Evolutionary conservation across 2,329 filamentous ascomycete species (phyloP).

Genomic region (Setomelanomma holmii): DNA sequence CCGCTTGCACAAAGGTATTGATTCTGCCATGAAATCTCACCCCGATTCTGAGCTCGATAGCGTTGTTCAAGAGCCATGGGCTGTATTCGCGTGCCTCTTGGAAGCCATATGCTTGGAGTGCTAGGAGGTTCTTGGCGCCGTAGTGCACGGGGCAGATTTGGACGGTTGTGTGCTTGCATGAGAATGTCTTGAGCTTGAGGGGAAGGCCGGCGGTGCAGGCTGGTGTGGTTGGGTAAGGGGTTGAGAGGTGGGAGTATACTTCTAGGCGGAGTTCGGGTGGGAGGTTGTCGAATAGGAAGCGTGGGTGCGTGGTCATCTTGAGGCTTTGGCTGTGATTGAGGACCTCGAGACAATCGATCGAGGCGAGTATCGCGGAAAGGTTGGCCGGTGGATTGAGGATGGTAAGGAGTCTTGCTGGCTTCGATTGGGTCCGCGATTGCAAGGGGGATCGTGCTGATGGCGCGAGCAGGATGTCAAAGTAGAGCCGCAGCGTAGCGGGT

Average conservation of each 20-base stretch:
- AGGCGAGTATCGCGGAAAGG: no score
- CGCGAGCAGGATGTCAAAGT: neutral
- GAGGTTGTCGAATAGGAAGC: constrained; percentile 29
- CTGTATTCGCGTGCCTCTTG: constrained; percentile 37
- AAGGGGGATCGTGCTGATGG: neutral
- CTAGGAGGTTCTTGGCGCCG: constrained; percentile 29
- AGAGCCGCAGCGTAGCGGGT: neutral
- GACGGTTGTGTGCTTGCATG: constrained; percentile 33
- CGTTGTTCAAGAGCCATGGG: constrained; percentile 28
- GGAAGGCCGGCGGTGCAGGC: constrained; percentile 23
- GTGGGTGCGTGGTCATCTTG: constrained; percentile 9
- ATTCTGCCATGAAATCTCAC: constrained; percentile 35
- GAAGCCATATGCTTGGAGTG: constrained; percentile 22
- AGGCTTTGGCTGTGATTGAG: neutral
- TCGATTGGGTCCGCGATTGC: no score
- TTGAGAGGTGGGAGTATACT: constrained; percentile 33
- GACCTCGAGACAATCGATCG: neutral
- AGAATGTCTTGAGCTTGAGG: constrained; percentile 29
- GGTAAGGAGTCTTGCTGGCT: no score
- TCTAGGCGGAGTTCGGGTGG: constrained; percentile 42
- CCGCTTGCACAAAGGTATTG: constrained; percentile 31
- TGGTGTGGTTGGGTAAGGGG: neutral
- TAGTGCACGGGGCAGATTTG: constrained; percentile 31
- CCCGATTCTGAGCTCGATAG: constrained; percentile 24
- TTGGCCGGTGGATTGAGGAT: no score